A percentile compares a stretch with the other conserved stretches of the same genome.
These are phyloP conservation scores for Dioscorea cayenensis DNA, from an alignment of 116 monocot species.

Conservation along the genomic window DNA sequence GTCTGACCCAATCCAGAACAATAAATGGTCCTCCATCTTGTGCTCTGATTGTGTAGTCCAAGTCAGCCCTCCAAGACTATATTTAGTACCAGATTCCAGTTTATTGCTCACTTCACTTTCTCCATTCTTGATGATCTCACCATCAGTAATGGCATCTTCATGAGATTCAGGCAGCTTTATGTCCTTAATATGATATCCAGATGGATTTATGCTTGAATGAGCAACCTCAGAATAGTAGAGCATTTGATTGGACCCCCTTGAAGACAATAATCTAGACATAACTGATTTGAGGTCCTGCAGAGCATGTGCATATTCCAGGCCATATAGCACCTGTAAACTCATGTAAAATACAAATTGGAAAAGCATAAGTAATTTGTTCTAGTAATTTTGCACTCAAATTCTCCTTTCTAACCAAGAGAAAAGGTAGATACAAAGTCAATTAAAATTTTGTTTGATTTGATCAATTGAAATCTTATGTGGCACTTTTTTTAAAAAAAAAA, in stretches of 20 bases:
- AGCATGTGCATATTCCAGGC: constrained; percentile 89
- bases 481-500: not conserved
- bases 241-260: constrained; percentile 4
- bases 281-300: constrained; percentile 43
- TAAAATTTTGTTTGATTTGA: not conserved
- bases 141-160: constrained; percentile 3
- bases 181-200: constrained; percentile 12
- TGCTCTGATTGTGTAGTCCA: constrained; percentile 53
- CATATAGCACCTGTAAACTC: constrained; percentile 76
- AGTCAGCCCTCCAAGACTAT: constrained; percentile 69
- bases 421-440: not conserved
- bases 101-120: constrained; percentile 14
- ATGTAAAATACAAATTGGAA: not conserved
- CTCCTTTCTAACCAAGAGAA: not conserved
- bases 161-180: constrained; percentile 13
- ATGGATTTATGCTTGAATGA: constrained; percentile 53
- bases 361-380: not conserved
- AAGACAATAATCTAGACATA: constrained; percentile 8
- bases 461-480: not conserved
- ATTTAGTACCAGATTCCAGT: constrained; percentile 6
- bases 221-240: constrained; percentile 59
- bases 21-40: constrained; percentile 61
- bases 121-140: constrained; percentile 10
- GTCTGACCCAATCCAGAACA: constrained; percentile 90
- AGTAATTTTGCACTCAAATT: not conserved